phyloP scores from a whole-genome alignment of 73 alveolate species.

The Tetrahymena malaccensis region DNA sequence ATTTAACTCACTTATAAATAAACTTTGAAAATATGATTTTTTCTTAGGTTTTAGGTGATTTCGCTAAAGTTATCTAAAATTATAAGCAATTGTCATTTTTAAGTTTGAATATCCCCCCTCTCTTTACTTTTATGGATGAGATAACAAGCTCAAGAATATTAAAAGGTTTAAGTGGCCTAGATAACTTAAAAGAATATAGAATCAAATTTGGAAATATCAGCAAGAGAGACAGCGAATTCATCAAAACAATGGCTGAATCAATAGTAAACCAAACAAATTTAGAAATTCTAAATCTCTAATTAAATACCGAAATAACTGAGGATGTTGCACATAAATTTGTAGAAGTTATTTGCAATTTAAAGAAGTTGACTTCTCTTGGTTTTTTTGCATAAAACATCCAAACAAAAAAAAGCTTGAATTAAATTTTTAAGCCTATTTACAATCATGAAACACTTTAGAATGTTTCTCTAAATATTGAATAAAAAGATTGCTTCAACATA shows the following conservation, averaged over 20 bases:
- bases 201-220: not conserved
- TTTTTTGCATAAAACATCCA: not conserved
- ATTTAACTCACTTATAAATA: not conserved
- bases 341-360: not conserved
- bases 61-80: not conserved
- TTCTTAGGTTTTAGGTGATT: not conserved
- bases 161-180: not conserved
- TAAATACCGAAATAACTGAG: not conserved
- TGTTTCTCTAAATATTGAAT: not conserved
- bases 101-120: not conserved
- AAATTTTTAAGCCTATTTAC: not conserved
- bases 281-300: not conserved
- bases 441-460: not conserved
- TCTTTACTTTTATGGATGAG: not conserved
- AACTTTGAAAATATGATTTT: not conserved
- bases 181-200: not conserved
- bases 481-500: not conserved
- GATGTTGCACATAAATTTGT: not conserved
- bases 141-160: not conserved
- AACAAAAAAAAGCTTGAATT: not conserved
- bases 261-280: not conserved
- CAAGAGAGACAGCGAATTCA: not conserved
- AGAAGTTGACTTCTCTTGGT: not conserved
- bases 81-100: not conserved
- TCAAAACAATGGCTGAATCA: not conserved